Conservation (phyloP, 192 early-diverging fungal genomes). For the Podila horticola region DNA sequence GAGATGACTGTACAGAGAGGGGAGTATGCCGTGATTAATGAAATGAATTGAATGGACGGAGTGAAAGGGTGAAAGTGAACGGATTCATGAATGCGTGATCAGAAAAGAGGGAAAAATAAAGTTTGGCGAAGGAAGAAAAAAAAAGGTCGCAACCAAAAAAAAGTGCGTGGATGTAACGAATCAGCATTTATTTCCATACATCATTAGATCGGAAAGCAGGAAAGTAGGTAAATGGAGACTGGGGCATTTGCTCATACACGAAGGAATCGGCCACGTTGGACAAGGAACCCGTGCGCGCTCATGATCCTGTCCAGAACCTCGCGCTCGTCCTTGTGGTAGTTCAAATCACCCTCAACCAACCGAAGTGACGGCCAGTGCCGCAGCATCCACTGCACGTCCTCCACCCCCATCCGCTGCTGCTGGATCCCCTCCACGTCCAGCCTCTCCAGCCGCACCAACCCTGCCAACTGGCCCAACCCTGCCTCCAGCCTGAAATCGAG, state of each 20-base stretch:
- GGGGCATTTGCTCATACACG: background rate
- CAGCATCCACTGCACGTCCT: constrained; percentile 21
- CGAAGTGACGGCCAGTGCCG: constrained; percentile 15
- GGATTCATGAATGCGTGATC: background rate
- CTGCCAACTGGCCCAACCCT: background rate
- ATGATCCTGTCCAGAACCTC: constrained; percentile 6
- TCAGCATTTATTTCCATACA: too few species aligned
- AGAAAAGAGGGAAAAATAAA: background rate
- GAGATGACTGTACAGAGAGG: too few species aligned
- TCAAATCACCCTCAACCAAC: constrained; percentile 12
- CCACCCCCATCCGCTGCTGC: constrained; percentile 3
- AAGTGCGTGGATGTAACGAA: background rate
- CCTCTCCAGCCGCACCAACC: background rate
- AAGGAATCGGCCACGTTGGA: background rate
- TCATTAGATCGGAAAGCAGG: background rate
- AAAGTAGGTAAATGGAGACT: background rate
- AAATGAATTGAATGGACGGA: background rate
- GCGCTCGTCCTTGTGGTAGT: constrained; percentile 1
- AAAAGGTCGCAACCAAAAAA: background rate
- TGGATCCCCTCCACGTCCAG: constrained; percentile 15
- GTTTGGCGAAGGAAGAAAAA: background rate
- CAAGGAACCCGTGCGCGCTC: background rate
- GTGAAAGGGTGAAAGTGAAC: background rate
- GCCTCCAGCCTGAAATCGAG: constrained; percentile 12
- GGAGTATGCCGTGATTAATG: too few species aligned